These are phyloP conservation scores for Pseudogymnoascus sp. DNA, from an alignment of 2,329 filamentous ascomycete genomes.

Conservation along the genomic window DNA sequence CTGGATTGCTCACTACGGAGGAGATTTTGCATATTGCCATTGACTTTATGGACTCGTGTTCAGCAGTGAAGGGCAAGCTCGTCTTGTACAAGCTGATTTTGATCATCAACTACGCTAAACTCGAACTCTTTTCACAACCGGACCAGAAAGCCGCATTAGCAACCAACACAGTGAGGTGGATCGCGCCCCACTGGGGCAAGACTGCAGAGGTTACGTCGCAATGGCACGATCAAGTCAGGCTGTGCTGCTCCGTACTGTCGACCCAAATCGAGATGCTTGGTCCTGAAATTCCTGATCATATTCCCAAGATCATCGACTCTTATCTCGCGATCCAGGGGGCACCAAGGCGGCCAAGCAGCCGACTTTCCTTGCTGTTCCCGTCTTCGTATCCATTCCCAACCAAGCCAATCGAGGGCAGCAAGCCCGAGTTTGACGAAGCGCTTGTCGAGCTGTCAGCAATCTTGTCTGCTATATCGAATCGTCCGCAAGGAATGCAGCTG, in stretches of 20 bases:
- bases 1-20: constrained; percentile 64
- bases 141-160: constrained; percentile 68
- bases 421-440: constrained; percentile 67
- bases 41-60: constrained; percentile 88
- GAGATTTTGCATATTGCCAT: constrained; percentile 88
- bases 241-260: constrained; percentile 88
- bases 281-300: constrained; percentile 76
- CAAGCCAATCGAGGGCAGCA: constrained; percentile 48
- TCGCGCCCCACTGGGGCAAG: constrained; percentile 87
- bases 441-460: constrained; percentile 84
- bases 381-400: constrained; percentile 81
- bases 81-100: constrained; percentile 86
- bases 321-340: constrained; percentile 66
- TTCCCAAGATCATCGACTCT: constrained; percentile 84
- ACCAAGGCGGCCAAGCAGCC: constrained; percentile 46
- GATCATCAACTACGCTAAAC: constrained; percentile 80
- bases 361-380: constrained; percentile 83
- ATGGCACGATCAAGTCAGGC: constrained; percentile 84
- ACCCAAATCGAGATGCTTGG: constrained; percentile 73
- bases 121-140: constrained; percentile 71
- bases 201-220: constrained; percentile 66
- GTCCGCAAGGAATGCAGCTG: constrained; percentile 64
- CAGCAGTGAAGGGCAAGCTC: constrained; percentile 79
- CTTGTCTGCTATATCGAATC: constrained; percentile 71
- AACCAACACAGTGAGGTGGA: constrained; percentile 80